Evolutionary conservation across 176 grass and related monocot genomes (phyloP).

Genomic region (Miscanthus lutarioriparius): DNA sequence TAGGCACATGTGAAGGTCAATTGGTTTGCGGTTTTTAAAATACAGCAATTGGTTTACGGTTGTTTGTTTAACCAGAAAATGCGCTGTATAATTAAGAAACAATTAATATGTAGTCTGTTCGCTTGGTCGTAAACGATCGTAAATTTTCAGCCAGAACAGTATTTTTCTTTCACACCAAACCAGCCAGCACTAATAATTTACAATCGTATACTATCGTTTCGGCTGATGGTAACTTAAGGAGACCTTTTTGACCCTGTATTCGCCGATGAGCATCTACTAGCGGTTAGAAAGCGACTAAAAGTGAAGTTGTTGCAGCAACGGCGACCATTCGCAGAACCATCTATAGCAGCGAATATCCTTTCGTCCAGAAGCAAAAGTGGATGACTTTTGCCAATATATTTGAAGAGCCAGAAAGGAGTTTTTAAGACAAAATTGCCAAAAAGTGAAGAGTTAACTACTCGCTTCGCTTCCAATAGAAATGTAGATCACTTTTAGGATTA

Average conservation of each 20-base stretch:
- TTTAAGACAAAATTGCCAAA: background rate
- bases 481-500: background rate
- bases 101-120: no score
- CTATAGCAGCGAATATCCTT: slow-evolving; percentile 1
- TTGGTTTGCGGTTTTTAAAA: background rate
- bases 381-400: background rate
- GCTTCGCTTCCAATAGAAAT: background rate
- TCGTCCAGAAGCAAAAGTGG: background rate
- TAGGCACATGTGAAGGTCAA: background rate
- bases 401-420: background rate
- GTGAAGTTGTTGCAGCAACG: slow-evolving; percentile 8
- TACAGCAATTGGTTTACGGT: background rate
- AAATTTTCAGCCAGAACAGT: no score
- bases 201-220: no score
- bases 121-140: no score
- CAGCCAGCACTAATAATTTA: no score
- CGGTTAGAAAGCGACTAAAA: slow-evolving; percentile 9
- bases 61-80: background rate
- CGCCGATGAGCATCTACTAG: background rate
- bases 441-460: background rate
- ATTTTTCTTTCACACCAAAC: no score
- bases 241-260: slow-evolving; percentile 16
- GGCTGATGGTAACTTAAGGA: background rate
- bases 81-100: background rate
- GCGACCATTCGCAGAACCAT: slow-evolving; percentile 17